Evolutionary conservation across 2,329 filamentous ascomycete genomes (phyloP), one percentile per base, ranked within the genome.

Genomic region (Ceratocystis diversiconidia): DNA sequence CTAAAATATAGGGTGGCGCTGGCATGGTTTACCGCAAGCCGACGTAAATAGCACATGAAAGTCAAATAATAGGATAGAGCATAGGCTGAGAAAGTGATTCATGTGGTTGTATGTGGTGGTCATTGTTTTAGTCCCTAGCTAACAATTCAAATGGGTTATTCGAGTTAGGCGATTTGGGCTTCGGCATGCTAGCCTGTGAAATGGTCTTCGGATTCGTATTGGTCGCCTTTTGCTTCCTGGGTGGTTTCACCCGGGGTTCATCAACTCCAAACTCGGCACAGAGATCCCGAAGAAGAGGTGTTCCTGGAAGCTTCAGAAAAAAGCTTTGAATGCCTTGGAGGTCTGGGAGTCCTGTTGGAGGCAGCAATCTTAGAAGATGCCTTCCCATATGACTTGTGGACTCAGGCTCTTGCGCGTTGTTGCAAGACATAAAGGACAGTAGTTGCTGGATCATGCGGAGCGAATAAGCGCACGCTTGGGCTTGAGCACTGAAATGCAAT

Each of bases 401-500:
- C 15, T 30, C 43, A 15, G 36, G 52, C 19, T 25, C n/a, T 50
- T 64, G 17, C 5, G 41, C 17, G 12, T 52, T 63, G 43, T 50
- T 46, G 15, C 5, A 28, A 22, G 52, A 17, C 28, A 46, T 30
- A 22, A 64, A 67, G 0, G 69, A 68, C 1, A 77, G 63, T 7
- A 76, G 70, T 28, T 75, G 74, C 1, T 80, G 68, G 3, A 84
- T 65, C 28, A 77, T 71, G n/a, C 70, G 66, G 10, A 72, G 59
- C 0, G 70, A 72, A 44, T 71, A 70, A 85, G 82, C 67, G 74
- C 74, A 22, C 81, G 71, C 68, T 84, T 81, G 55, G 84, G 84
- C 73, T 68, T 86, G 82, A 0, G 85, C 84, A 7, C 79, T 72
- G 61, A 87, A 76, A 70, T 90, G 86, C 55, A 87, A 73, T 19